These are phyloP conservation scores for Eucalyptus albens DNA, from an alignment of 345 rosid species.

Conservation along the genomic window DNA sequence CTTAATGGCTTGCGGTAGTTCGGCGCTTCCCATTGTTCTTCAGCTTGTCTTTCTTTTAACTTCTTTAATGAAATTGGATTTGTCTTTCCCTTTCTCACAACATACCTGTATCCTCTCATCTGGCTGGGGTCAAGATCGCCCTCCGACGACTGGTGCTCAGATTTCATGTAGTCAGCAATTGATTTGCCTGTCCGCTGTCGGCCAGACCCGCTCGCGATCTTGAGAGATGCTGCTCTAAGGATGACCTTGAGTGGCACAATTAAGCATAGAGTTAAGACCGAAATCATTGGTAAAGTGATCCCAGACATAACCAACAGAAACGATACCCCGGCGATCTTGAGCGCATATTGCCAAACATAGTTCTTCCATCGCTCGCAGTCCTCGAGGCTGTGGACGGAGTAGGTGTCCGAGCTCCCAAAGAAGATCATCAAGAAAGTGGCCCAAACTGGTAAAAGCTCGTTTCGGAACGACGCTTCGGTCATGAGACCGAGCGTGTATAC, in stretches of 20 bases:
- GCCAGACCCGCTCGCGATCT: not conserved
- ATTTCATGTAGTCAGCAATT: not conserved
- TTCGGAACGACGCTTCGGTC: not conserved
- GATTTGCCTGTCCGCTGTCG: not conserved
- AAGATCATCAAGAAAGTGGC: not conserved
- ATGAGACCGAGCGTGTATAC: not conserved
- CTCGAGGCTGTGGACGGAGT: not conserved
- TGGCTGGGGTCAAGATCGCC: too few relatives aligned
- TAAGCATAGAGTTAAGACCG: not conserved
- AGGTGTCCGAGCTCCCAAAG: not conserved
- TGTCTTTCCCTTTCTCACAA: too few relatives aligned
- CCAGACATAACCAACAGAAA: not conserved
- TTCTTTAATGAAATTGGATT: too few relatives aligned
- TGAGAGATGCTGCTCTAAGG: not conserved
- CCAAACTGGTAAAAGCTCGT: not conserved
- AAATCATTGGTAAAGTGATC: not conserved
- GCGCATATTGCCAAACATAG: not conserved
- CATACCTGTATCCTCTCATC: too few relatives aligned
- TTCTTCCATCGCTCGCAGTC: not conserved
- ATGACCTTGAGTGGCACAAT: not conserved
- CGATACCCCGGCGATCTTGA: not conserved
- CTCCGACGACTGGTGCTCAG: not conserved
- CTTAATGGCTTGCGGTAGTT: fast-evolving
- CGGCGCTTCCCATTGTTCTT: not conserved
- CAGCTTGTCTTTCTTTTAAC: not conserved